Evolutionary conservation across 164 flowering plant genomes (phyloP).

Genomic region (Santalum album): DNA sequence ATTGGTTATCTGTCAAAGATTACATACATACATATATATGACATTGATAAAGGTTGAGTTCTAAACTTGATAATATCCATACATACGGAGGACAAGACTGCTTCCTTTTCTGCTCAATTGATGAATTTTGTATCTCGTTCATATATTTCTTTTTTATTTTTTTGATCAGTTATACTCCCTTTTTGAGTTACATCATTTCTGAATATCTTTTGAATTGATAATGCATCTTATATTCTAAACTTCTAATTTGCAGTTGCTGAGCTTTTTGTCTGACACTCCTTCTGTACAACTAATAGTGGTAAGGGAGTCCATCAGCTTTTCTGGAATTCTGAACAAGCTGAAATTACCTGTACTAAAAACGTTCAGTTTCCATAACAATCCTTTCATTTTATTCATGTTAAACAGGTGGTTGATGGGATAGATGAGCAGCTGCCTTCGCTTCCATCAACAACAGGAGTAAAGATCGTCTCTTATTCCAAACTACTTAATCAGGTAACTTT

Average conservation of each 20-base stretch:
- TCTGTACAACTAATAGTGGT: conserved; percentile 77
- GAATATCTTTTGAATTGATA: not conserved
- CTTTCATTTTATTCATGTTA: not conserved
- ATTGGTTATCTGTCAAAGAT: too few species aligned
- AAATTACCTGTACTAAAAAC: not conserved
- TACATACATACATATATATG: too few species aligned
- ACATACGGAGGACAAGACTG: too few species aligned
- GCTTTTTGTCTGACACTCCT: conserved; percentile 74
- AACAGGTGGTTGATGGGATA: conserved; percentile 75
- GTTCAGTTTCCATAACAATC: not conserved
- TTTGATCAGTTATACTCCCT: too few species aligned
- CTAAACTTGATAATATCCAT: too few species aligned
- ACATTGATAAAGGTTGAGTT: too few species aligned
- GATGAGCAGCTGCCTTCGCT: conserved; percentile 71
- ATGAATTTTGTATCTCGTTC: too few species aligned
- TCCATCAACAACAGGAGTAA: conserved; percentile 56
- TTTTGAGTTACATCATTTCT: not conserved
- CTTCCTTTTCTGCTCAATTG: too few species aligned
- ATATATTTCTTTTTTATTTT: too few species aligned
- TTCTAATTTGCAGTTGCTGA: conserved; percentile 57
- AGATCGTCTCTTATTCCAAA: conserved; percentile 59
- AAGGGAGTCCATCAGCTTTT: conserved; percentile 15
- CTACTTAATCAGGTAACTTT: conserved; percentile 58
- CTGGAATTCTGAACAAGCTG: conserved; percentile 6
- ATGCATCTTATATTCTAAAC: not conserved